Evolutionary conservation across 1,139 yeast genomes (phyloP).

Genomic region (Nakaseomyces kungkrabaensis): DNA sequence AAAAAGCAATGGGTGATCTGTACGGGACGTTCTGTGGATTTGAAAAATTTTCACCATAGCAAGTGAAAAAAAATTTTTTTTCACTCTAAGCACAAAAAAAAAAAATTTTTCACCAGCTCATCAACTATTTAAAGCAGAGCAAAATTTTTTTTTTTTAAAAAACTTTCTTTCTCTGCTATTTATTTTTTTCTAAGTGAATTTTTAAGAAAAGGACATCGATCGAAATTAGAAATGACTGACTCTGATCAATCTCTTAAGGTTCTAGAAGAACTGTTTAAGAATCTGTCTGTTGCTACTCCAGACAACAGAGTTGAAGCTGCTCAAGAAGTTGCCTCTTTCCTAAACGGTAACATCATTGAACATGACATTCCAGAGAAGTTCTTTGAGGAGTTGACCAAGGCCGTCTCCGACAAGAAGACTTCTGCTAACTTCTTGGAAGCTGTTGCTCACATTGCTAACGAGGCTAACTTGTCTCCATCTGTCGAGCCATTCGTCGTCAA

Average conservation of each 20-base stretch:
- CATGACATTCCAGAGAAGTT: constrained; percentile 94
- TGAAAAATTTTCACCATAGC: too few relatives aligned
- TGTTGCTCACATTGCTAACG: constrained; percentile 72
- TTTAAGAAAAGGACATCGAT: neutral
- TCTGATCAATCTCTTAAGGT: constrained; percentile 49
- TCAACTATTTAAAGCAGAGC: neutral
- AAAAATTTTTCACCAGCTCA: constrained; percentile 3
- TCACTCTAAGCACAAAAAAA: too few relatives aligned
- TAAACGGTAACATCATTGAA: constrained; percentile 95
- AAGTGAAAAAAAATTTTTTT: too few relatives aligned
- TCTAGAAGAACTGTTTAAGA: constrained; percentile 86
- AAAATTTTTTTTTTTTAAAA: neutral
- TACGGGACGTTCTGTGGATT: too few relatives aligned
- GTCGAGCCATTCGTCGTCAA: constrained; percentile 91
- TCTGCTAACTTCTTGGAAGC: constrained; percentile 78
- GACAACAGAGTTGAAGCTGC: constrained; percentile 85
- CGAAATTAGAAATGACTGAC: constrained; percentile 30
- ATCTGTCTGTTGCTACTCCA: constrained; percentile 77
- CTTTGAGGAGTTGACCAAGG: constrained; percentile 65
- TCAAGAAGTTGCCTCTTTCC: constrained; percentile 80
- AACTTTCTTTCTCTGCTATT: neutral
- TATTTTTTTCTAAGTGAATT: neutral
- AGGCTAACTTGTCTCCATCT: constrained; percentile 72
- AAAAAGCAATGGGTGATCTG: neutral
- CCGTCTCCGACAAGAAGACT: constrained; percentile 72